phyloP scores from a whole-genome alignment of 2,329 filamentous ascomycete genomes.

The Penicillium sp. region DNA sequence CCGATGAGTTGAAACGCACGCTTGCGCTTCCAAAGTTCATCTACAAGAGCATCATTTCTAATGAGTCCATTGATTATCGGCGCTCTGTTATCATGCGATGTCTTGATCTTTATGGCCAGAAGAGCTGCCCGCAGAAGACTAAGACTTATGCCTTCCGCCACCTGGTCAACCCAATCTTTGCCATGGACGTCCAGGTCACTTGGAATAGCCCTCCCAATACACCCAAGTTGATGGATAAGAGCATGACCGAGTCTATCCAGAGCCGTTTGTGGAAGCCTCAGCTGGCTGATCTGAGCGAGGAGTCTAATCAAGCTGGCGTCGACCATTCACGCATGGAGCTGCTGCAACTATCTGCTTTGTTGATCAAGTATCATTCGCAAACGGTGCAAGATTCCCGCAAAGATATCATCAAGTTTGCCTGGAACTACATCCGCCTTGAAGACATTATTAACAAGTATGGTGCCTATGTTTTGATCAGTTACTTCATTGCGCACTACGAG shows the following conservation, averaged over 20 bases:
- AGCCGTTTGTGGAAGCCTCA: slow-evolving; percentile 93
- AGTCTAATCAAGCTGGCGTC: slow-evolving; percentile 78
- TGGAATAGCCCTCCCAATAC: slow-evolving; percentile 61
- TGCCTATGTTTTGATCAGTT: slow-evolving; percentile 93
- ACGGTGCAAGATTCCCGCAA: slow-evolving; percentile 89
- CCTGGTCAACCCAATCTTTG: slow-evolving; percentile 91
- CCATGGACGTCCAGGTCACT: slow-evolving; percentile 89
- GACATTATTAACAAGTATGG: slow-evolving; percentile 99
- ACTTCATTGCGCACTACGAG: slow-evolving; percentile 96
- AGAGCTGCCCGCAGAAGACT: slow-evolving; percentile 76
- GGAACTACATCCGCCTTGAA: slow-evolving; percentile 97
- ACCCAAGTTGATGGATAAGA: slow-evolving; percentile 76
- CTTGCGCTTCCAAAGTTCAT: slow-evolving; percentile 77
- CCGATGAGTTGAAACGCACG: slow-evolving; percentile 74
- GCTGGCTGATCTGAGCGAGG: slow-evolving; percentile 75
- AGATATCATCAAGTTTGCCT: slow-evolving; percentile 98
- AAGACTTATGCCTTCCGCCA: slow-evolving; percentile 92
- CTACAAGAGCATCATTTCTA: slow-evolving; percentile 79
- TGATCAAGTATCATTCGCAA: slow-evolving; percentile 90
- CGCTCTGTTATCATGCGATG: slow-evolving; percentile 78
- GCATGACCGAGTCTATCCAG: slow-evolving; percentile 85
- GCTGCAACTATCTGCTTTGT: slow-evolving; percentile 86
- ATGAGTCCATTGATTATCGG: slow-evolving; percentile 81
- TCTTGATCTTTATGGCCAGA: slow-evolving; percentile 80
- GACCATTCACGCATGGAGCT: slow-evolving; percentile 96